A percentile compares a stretch with the other conserved stretches of the same genome.
Evolutionary conservation across 116 monocot genomes (phyloP).

Genomic region (Papilionanthe hybrid): DNA sequence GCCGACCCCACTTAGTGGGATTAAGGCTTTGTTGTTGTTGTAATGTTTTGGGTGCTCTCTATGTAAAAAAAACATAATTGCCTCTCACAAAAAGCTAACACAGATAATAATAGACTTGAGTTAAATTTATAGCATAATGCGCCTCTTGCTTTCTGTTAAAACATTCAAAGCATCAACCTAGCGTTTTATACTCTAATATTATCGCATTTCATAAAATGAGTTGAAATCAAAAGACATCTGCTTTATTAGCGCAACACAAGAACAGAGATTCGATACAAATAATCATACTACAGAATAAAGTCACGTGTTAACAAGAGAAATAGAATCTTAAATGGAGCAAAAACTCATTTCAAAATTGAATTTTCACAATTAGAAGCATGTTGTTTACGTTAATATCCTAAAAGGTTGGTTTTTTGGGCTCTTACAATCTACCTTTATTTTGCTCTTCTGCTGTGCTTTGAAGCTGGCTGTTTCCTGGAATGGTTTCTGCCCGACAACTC

Average conservation of each 20-base stretch:
- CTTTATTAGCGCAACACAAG: not conserved
- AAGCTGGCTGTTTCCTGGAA: slow-evolving; percentile 56
- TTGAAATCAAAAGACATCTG: no score
- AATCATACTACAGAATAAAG: not conserved
- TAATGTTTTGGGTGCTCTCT: no score
- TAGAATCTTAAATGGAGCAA: not conserved
- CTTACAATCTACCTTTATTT: slow-evolving; percentile 7
- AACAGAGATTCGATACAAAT: not conserved
- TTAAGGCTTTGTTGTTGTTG: no score
- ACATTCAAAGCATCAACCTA: no score
- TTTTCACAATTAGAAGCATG: not conserved
- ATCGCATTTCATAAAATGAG: no score
- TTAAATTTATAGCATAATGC: no score
- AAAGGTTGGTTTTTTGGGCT: slow-evolving; percentile 30
- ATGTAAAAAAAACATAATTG: no score
- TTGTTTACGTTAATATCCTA: slow-evolving; percentile 34
- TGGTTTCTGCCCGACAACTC: slow-evolving; percentile 28
- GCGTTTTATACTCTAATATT: no score
- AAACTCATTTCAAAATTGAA: slow-evolving; percentile 2
- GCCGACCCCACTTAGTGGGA: no score
- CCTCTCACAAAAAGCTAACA: no score
- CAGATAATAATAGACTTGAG: no score
- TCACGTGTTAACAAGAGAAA: not conserved
- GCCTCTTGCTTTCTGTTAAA: no score
- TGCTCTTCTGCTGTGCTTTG: slow-evolving; percentile 24